Evolutionary conservation across 225 moss, liverwort and hornwort genomes (phyloP).

Genomic region (Marchantia paleacea): DNA sequence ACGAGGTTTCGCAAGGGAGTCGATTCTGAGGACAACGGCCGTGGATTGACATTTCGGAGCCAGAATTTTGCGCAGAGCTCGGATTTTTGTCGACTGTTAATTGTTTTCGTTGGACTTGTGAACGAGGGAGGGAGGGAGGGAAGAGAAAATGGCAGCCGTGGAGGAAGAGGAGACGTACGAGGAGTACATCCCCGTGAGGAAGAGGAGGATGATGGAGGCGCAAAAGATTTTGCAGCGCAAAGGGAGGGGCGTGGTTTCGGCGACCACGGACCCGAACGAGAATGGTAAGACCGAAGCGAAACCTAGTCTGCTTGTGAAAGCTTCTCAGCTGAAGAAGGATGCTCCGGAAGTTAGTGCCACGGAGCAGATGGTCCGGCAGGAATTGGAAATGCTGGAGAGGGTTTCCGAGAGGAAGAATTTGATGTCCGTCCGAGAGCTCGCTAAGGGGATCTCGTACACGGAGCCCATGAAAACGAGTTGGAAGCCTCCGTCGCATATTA

Average conservation of each 20-base stretch:
- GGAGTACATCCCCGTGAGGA: conserved; percentile 45
- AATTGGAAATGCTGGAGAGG: conserved; percentile 49
- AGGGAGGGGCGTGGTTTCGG: conserved; percentile 46
- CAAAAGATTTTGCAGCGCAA: conserved; percentile 47
- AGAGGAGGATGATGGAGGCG: conserved; percentile 41
- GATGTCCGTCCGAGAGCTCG: conserved; percentile 49
- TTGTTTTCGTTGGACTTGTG: not conserved
- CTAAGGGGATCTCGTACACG: conserved; percentile 47
- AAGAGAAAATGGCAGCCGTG: conserved; percentile 15
- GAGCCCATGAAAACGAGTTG: conserved; percentile 50
- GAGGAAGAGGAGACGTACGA: conserved; percentile 28
- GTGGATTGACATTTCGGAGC: too few relatives aligned
- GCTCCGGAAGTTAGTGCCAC: conserved; percentile 49
- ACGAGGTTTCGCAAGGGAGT: too few relatives aligned
- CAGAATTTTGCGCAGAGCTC: too few relatives aligned
- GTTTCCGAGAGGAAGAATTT: conserved; percentile 52
- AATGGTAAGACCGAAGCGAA: conserved; percentile 37
- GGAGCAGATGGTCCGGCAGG: conserved; percentile 47
- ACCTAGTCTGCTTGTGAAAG: conserved; percentile 48
- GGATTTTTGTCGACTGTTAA: too few relatives aligned
- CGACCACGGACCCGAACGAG: conserved; percentile 36
- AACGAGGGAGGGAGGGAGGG: not conserved
- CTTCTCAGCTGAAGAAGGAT: conserved; percentile 51
- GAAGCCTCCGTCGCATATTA: conserved; percentile 44
- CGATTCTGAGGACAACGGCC: too few relatives aligned